A percentile compares a stretch with the other conserved stretches of the same genome.
Evolutionary conservation across 352 stramenopile genomes (phyloP).

Genomic region (Globisporangium lucens): DNA sequence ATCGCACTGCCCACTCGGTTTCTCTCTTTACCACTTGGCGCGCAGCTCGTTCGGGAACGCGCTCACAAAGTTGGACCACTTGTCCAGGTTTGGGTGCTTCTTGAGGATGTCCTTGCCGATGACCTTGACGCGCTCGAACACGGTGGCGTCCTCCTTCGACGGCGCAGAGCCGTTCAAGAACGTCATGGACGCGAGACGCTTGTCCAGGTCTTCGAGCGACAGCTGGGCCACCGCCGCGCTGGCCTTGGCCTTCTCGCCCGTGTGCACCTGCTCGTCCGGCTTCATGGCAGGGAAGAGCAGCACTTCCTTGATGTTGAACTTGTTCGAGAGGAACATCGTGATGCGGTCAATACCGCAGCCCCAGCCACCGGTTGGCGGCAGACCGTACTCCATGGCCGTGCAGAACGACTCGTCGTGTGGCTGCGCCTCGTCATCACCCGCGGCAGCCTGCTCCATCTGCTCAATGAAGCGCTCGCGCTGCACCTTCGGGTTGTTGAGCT

Average conservation of each 20-base stretch:
- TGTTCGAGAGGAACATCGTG: conserved; percentile 96
- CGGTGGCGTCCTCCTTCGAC: conserved; percentile 62
- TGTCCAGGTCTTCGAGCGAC: conserved; percentile 59
- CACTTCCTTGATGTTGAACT: conserved; percentile 96
- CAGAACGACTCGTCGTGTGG: conserved; percentile 95
- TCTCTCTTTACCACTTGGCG: conserved; percentile 56
- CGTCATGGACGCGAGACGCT: conserved; percentile 45
- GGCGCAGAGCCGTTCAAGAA: conserved; percentile 72
- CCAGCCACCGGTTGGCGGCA: conserved; percentile 97
- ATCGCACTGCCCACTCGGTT: not conserved
- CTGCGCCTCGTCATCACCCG: conserved; percentile 82
- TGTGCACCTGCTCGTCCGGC: conserved; percentile 79
- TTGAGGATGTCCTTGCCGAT: conserved; percentile 68
- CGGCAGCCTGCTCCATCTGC: conserved; percentile 76
- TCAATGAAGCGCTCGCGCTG: conserved; percentile 83
- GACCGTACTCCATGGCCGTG: conserved; percentile 94
- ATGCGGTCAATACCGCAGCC: conserved; percentile 98
- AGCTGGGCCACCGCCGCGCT: conserved; percentile 1
- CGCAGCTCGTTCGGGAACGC: conserved; percentile 78
- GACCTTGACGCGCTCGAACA: conserved; percentile 77
- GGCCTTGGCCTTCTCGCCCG: conserved; percentile 7
- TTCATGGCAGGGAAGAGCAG: conserved; percentile 99
- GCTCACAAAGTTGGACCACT: conserved; percentile 69
- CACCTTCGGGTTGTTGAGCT: conserved; percentile 97
- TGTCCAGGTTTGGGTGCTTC: conserved; percentile 75